These are phyloP conservation scores for Bacidia rubella DNA, from an alignment of 495 filamentous ascomycete genomes.

Conservation along the genomic window DNA sequence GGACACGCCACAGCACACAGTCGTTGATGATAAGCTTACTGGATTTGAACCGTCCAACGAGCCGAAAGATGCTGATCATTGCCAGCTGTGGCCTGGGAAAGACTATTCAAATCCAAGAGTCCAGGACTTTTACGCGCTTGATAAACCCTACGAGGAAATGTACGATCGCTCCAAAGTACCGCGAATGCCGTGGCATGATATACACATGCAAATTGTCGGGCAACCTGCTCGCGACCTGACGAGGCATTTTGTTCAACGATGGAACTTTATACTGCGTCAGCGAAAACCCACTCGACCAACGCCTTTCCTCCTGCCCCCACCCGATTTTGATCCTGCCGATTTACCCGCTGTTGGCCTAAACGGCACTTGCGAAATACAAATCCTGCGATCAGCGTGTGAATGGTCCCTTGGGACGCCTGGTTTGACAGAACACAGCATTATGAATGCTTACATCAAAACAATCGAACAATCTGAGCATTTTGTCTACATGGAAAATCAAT, in stretches of 20 bases:
- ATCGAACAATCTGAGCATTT: slow-evolving; percentile 94
- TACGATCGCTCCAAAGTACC: slow-evolving; percentile 81
- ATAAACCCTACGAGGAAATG: slow-evolving; percentile 98
- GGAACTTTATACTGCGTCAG: slow-evolving; percentile 94
- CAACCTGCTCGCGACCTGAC: slow-evolving; percentile 91
- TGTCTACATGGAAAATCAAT: slow-evolving; percentile 98
- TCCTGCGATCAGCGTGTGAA: slow-evolving; percentile 72
- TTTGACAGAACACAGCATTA: slow-evolving; percentile 79
- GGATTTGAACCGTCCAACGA: slow-evolving; percentile 70
- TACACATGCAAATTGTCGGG: slow-evolving; percentile 95
- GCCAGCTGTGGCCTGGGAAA: slow-evolving; percentile 95
- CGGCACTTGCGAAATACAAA: slow-evolving; percentile 93
- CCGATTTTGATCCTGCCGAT: slow-evolving; percentile 76
- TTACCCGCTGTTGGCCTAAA: slow-evolving; percentile 75
- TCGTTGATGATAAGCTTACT: slow-evolving; percentile 87
- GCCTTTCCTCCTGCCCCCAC: slow-evolving; percentile 83
- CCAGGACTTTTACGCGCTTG: slow-evolving; percentile 83
- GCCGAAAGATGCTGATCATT: slow-evolving; percentile 83
- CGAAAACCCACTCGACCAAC: slow-evolving; percentile 89
- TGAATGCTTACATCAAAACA: slow-evolving; percentile 87
- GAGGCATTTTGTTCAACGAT: slow-evolving; percentile 94
- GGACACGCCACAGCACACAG: slow-evolving; percentile 86
- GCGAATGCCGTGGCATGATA: slow-evolving; percentile 98
- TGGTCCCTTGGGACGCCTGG: slow-evolving; percentile 89
- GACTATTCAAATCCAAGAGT: slow-evolving; percentile 97